These are phyloP conservation scores for Emydomyces testavorans DNA, from an alignment of 2,329 filamentous ascomycete genomes.

Conservation along the genomic window DNA sequence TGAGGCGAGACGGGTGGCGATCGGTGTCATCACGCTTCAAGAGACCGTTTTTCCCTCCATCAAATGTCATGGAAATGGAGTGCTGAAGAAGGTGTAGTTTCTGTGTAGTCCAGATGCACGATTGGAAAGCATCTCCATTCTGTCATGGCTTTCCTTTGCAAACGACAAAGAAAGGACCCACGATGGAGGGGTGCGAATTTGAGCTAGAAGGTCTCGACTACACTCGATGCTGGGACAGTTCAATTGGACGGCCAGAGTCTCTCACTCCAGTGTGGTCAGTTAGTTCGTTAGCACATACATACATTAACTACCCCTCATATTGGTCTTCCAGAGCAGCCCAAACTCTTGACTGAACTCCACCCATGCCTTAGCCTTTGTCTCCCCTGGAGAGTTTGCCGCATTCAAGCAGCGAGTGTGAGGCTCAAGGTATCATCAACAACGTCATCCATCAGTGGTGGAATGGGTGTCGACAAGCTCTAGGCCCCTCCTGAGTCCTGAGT, in stretches of 20 bases:
- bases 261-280: not conserved
- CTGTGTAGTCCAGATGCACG: no score
- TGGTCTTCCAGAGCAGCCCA: not conserved
- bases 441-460: not conserved
- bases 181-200: slow-evolving; percentile 6
- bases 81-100: no score
- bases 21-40: no score
- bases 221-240: not conserved
- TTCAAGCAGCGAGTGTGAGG: not conserved
- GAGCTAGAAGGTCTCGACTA: not conserved
- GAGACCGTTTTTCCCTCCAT: no score
- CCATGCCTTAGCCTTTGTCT: not conserved
- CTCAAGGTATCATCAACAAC: not conserved
- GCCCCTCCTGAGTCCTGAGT: no score
- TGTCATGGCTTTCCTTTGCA: no score
- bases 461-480: not conserved
- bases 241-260: not conserved
- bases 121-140: not conserved
- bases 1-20: not conserved
- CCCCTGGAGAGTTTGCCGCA: slow-evolving; percentile 2
- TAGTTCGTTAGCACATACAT: not conserved
- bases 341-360: no score
- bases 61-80: no score
- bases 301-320: not conserved
- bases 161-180: not conserved